Conservation (phyloP, 495 filamentous ascomycete species). For the Glonium stellatum region DNA sequence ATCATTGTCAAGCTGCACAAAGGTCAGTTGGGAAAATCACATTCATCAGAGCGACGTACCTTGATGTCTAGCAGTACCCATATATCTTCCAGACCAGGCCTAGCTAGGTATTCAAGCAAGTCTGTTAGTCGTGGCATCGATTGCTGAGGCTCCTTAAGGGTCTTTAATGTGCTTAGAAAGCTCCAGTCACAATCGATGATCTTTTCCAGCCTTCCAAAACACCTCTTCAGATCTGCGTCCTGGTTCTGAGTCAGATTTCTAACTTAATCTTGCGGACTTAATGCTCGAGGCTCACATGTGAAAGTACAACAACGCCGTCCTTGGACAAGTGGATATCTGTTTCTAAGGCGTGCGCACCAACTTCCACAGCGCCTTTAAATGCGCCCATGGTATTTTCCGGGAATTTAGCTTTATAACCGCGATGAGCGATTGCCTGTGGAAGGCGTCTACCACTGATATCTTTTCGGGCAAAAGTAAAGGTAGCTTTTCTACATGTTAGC, state of each 20-base stretch:
- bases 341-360: conserved; percentile 76
- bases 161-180: conserved; percentile 61
- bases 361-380: conserved; percentile 63
- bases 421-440: conserved; percentile 78
- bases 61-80: conserved; percentile 92
- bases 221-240: conserved; percentile 70
- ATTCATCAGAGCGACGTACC: conserved; percentile 35
- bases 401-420: conserved; percentile 69
- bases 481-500: conserved; percentile 24
- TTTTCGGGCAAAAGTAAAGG: conserved; percentile 29
- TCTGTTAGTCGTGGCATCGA: conserved; percentile 70
- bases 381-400: conserved; percentile 84
- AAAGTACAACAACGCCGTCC: conserved; percentile 78
- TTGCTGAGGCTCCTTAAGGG: conserved; percentile 58
- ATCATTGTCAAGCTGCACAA: conserved; percentile 56
- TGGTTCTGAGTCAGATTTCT: conserved; percentile 34
- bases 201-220: conserved; percentile 63
- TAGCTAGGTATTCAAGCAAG: conserved; percentile 61
- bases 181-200: conserved; percentile 70
- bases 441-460: conserved; percentile 34
- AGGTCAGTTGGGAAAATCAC: neutral
- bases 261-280: neutral
- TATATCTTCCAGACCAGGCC: conserved; percentile 52
- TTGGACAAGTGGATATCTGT: conserved; percentile 78
- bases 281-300: conserved; percentile 54